These are phyloP conservation scores for Rubroshorea leprosula DNA, from an alignment of 345 rosid genomes.

Conservation along the genomic window DNA sequence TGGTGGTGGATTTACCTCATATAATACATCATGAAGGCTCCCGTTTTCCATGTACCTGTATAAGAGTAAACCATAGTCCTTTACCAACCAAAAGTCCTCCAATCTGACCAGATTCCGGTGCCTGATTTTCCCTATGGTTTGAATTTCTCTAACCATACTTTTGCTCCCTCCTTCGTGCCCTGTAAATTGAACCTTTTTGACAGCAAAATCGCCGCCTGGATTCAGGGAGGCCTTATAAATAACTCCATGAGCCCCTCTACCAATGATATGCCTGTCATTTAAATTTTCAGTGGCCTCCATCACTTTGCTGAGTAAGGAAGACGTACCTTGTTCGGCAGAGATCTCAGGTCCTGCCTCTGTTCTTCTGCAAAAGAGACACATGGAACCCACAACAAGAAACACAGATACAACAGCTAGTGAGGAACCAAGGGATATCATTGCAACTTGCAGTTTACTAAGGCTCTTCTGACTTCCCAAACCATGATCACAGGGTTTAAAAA, in stretches of 20 bases:
- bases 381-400: conserved; percentile 32
- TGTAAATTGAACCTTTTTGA: conserved; percentile 48
- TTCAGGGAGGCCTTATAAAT: conserved; percentile 58
- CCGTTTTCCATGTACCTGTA: conserved; percentile 69
- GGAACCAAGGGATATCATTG: conserved; percentile 38
- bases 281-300: conserved; percentile 71
- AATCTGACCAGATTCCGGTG: conserved; percentile 67
- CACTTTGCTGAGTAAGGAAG: conserved; percentile 47
- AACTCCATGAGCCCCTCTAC: conserved; percentile 76
- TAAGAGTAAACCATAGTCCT: conserved; percentile 59
- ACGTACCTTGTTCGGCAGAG: conserved; percentile 35
- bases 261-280: conserved; percentile 49
- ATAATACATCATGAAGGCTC: conserved; percentile 61
- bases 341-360: conserved; percentile 33
- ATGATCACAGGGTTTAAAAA: conserved; percentile 36
- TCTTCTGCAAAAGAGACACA: conserved; percentile 24
- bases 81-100: conserved; percentile 75
- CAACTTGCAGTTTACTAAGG: conserved; percentile 26
- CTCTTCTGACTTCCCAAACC: conserved; percentile 22
- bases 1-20: conserved; percentile 23
- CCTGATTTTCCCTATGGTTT: conserved; percentile 53
- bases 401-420: conserved; percentile 22
- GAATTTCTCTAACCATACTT: conserved; percentile 62
- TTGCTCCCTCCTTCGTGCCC: conserved; percentile 37
- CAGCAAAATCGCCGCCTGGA: conserved; percentile 44